Evolutionary conservation across 2,329 filamentous ascomycete genomes (phyloP), one percentile per base, ranked within the genome.

Genomic region (Fonsecaea multimorphosa): DNA sequence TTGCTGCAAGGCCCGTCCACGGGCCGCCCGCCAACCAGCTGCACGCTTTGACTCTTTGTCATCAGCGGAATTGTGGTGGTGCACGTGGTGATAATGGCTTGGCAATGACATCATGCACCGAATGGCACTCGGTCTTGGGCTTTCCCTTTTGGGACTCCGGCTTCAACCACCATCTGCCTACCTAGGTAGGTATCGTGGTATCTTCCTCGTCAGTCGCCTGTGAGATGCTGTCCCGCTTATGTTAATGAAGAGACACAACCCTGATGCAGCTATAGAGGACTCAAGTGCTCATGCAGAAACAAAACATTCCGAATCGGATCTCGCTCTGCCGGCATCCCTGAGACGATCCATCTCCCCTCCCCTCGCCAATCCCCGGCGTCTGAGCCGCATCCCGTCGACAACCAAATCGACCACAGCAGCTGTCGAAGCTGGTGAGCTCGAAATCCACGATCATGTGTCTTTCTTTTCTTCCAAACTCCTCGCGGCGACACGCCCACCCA

Each of bases 381-480:
- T 16, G 11, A 38, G 46, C 19, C 24, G 38, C 58, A 49, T 61
- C 40, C 55, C 9, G 2, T 34, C 12, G n/a, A 24, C 46, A 6
- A 19, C 55, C 6, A 46, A 58, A 31, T 34, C 71, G n/a, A 54
- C 52, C 8, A 65, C 69, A 27, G 82, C 83, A 22, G 80, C 81
- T 14, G 79, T 86, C 3, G 84, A 86, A 76, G 83, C 84, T 40
- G 84, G 84, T 8, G 70, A 82, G 69, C 75, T 79, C 5, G 70
- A 77, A 44, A 78, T 85, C n/a, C 72, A 76, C 4, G 77, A 86
- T 61, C 83, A 84, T 67, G 74, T 86, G 1, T 71, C 73, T 2
- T 82, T 83, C 69, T 83, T 85, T 71, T 78, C 78, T 27, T 69
- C 75, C 7, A 79, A 79, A 53, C 75, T 85, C 1, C 70, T 73